Percentiles rank a stretch among this genome's conserved stretches.
These are phyloP conservation scores for Boletus huronensis DNA, from an alignment of 768 basidiomycete species.

Conservation along the genomic window DNA sequence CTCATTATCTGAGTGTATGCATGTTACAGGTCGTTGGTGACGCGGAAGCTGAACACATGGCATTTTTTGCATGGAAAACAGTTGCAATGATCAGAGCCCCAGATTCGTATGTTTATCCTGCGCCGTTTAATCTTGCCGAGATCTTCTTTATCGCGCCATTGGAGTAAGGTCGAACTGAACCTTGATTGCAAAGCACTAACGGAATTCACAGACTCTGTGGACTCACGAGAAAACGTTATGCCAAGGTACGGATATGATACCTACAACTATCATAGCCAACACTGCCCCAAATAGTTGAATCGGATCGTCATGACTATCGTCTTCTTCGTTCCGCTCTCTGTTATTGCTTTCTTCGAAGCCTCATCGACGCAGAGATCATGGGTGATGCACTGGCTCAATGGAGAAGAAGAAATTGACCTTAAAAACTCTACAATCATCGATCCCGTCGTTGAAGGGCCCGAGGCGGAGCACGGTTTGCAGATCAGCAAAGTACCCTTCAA, in stretches of 20 bases:
- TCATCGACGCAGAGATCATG: slow-evolving; percentile 56
- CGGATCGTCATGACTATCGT: slow-evolving; percentile 69
- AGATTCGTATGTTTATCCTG: slow-evolving; percentile 78
- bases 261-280: neutral
- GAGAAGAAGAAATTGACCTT: slow-evolving; percentile 54
- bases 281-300: slow-evolving; percentile 52
- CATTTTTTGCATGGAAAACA: slow-evolving; percentile 88
- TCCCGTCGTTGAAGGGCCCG: slow-evolving; percentile 56
- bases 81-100: slow-evolving; percentile 82
- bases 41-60: slow-evolving; percentile 86
- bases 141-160: slow-evolving; percentile 75
- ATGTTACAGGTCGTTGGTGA: slow-evolving; percentile 66
- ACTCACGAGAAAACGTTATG: slow-evolving; percentile 53
- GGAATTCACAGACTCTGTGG: slow-evolving; percentile 37
- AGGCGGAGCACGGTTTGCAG: slow-evolving; percentile 49
- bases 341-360: slow-evolving; percentile 72
- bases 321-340: slow-evolving; percentile 76
- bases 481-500: slow-evolving; percentile 72
- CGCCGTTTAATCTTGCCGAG: slow-evolving; percentile 91
- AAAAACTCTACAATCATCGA: slow-evolving; percentile 54
- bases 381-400: slow-evolving; percentile 65
- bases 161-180: slow-evolving; percentile 54
- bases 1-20: neutral
- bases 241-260: slow-evolving; percentile 39
- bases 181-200: neutral